These are phyloP conservation scores for Citrus glauca DNA, from an alignment of 345 rosid genomes.

Conservation along the genomic window DNA sequence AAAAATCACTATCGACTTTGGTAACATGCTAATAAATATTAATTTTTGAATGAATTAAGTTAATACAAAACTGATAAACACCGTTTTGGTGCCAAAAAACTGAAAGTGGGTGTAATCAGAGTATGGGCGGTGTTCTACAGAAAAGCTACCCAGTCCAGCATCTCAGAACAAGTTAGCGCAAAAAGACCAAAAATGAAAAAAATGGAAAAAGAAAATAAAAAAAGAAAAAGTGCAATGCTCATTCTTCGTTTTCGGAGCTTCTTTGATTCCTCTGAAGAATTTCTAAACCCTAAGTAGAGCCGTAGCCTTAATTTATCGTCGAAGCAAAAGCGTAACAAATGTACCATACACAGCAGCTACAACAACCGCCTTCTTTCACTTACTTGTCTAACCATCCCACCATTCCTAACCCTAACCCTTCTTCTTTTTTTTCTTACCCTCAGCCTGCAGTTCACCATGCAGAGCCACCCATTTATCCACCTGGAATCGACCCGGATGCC, in stretches of 20 bases:
- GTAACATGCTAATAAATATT: too few relatives aligned
- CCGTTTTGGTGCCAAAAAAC: too few relatives aligned
- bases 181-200: too few relatives aligned
- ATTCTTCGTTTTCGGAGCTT: background rate
- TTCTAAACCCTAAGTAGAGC: background rate
- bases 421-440: background rate
- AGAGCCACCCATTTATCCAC: constrained; percentile 11
- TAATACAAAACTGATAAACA: too few relatives aligned
- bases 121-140: too few relatives aligned
- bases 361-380: constrained; percentile 7
- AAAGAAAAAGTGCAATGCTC: background rate
- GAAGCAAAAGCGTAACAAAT: background rate
- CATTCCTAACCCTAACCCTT: background rate
- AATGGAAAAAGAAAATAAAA: too few relatives aligned
- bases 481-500: constrained; percentile 13
- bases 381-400: background rate
- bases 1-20: too few relatives aligned
- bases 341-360: background rate
- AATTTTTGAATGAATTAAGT: too few relatives aligned
- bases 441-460: background rate
- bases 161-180: too few relatives aligned
- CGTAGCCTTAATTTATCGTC: background rate
- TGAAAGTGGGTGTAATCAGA: too few relatives aligned
- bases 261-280: background rate
- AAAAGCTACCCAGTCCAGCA: too few relatives aligned